Evolutionary conservation across 108 stramenopile species (phyloP), one percentile per base, ranked within the genome.

Genomic region (Cyclostephanos invisitatus): DNA sequence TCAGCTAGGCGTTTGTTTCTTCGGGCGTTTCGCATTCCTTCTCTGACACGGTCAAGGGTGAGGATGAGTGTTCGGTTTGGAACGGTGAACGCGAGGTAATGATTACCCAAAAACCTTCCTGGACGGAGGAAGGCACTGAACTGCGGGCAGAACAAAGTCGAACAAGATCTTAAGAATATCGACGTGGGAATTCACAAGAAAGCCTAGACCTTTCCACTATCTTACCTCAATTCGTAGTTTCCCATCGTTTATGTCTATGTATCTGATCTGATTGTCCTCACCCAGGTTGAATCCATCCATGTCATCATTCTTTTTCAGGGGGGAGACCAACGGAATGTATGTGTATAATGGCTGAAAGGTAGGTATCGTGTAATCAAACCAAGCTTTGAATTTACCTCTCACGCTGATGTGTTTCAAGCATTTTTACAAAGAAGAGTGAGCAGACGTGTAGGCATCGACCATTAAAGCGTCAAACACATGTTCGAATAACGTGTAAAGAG

Each of bases 261-360:
- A 76, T 55, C 80, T 74, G 24, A 96, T 86, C 14, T 75, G 59
- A 62, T 95, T 95, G 73, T 93, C 92, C 27, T 84, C 83, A 25
- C 95, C 95, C 79, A 96, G 70, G 61, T 93, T 83, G 68, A 89
- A 96, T n/a, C 92, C 92, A 65, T 85, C 88, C 62, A 81, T 78
- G 18, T 85, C 81, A 36, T 92, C 91, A 60, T 87, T 77, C 20
- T 88, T 78, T 67, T 91, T 91, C 47, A 89, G 81, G 12, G 91
- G 91, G 36, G 90, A 90, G 37, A 91, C 91, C 32, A 96, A 80
- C 4, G 95, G 95, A 64, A 96, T 87, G 77, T 84, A 96, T 25
- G 89, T 81, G 62, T 91, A 89, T 12, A 89, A 25, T 42, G 95
- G 92, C 28, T 90, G 6, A 20, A 64, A 63, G 10, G 44, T 22